These are phyloP conservation scores for Aureobasidium sp. DNA, from an alignment of 2,329 filamentous ascomycete species.

Conservation along the genomic window DNA sequence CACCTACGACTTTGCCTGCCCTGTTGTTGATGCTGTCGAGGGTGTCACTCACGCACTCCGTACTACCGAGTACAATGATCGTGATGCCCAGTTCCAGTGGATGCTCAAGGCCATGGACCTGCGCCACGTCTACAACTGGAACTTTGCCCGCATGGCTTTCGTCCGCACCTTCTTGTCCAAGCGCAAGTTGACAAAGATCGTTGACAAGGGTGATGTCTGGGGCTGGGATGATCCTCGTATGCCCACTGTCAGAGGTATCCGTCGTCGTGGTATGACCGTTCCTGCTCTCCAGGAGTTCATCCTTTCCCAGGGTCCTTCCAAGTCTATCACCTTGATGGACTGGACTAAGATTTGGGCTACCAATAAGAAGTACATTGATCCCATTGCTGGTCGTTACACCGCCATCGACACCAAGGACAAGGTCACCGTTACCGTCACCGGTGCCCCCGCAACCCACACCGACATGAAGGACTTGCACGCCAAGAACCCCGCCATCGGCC, in stretches of 20 bases:
- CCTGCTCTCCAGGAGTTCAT: conserved; percentile 71
- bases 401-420: conserved; percentile 57
- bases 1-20: conserved; percentile 75
- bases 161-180: conserved; percentile 71
- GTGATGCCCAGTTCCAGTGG: conserved; percentile 77
- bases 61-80: conserved; percentile 75
- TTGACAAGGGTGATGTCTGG: conserved; percentile 63
- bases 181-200: conserved; percentile 72
- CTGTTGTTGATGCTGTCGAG: conserved; percentile 67
- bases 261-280: conserved; percentile 67
- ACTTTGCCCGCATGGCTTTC: conserved; percentile 74
- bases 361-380: conserved; percentile 40
- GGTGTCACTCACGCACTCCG: conserved; percentile 72
- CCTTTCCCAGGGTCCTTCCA: conserved; percentile 68
- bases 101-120: conserved; percentile 65
- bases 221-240: conserved; percentile 85
- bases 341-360: conserved; percentile 55
- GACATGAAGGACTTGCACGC: conserved; percentile 79
- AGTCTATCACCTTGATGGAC: conserved; percentile 73
- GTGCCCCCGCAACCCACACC: conserved; percentile 36
- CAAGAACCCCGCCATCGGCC: conserved; percentile 79
- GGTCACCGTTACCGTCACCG: conserved; percentile 48
- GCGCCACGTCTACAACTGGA: conserved; percentile 71
- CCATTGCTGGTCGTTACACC: conserved; percentile 35
- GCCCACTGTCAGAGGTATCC: conserved; percentile 77